A percentile compares a stretch with the other conserved stretches of the same genome.
Conservation (phyloP, 2,329 filamentous ascomycete genomes). For the Alternaria brassicicola region DNA sequence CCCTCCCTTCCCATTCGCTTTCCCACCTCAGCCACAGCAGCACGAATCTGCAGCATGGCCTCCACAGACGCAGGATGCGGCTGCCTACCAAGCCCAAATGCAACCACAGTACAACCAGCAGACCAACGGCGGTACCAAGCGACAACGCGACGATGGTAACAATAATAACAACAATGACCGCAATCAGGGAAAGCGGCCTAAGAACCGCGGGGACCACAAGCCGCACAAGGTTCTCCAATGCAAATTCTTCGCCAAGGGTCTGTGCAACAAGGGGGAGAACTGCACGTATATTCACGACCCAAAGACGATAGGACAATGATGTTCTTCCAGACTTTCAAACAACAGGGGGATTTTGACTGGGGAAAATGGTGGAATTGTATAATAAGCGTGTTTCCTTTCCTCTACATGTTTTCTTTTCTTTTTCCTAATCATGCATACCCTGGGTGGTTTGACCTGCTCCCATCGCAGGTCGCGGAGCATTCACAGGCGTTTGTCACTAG, state of each 20-base stretch:
- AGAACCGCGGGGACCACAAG: slow-evolving; percentile 26
- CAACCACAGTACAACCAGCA: slow-evolving; percentile 33
- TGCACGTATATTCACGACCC: slow-evolving; percentile 75
- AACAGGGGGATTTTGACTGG: background rate
- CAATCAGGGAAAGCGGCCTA: slow-evolving; percentile 61
- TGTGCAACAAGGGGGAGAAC: slow-evolving; percentile 73
- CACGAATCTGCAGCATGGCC: slow-evolving; percentile 14
- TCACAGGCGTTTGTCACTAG: slow-evolving; percentile 25
- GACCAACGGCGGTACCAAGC: slow-evolving; percentile 43
- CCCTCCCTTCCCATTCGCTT: slow-evolving; percentile 22
- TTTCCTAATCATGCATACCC: slow-evolving; percentile 38
- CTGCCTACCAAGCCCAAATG: slow-evolving; percentile 16
- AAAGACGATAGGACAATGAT: slow-evolving; percentile 7
- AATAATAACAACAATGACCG: slow-evolving; percentile 34
- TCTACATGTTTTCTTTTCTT: slow-evolving; percentile 10
- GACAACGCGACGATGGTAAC: slow-evolving; percentile 41
- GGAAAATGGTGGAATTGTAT: slow-evolving; percentile 6
- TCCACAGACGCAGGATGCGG: slow-evolving; percentile 21
- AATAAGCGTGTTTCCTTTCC: slow-evolving; percentile 5
- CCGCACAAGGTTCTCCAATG: slow-evolving; percentile 59
- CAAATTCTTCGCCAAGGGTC: slow-evolving; percentile 72
- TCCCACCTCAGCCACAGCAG: slow-evolving; percentile 22
- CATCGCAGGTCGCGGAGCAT: slow-evolving; percentile 21
- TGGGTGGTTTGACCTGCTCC: slow-evolving; percentile 13
- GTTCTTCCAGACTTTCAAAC: background rate